These are phyloP conservation scores for Colletotrichum sojae DNA, from an alignment of 2,329 filamentous ascomycete genomes.

Conservation along the genomic window DNA sequence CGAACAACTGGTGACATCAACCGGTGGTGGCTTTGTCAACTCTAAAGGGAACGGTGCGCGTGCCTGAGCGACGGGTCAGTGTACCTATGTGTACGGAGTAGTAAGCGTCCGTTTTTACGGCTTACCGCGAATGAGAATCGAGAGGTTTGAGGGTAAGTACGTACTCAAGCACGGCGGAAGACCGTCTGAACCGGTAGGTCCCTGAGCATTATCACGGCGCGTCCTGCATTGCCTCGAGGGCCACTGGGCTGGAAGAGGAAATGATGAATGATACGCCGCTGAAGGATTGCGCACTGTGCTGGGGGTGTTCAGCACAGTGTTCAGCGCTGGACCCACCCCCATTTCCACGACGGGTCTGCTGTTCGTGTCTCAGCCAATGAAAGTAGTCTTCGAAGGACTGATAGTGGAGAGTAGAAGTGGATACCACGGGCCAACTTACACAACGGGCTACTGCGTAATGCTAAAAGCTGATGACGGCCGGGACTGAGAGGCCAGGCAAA, in stretches of 20 bases:
- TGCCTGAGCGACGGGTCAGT: neutral
- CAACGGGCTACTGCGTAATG: constrained; percentile 13
- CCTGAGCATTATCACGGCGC: too few species aligned
- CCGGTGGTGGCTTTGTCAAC: constrained; percentile 21
- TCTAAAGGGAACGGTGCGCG: constrained; percentile 15
- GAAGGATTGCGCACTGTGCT: constrained; percentile 30
- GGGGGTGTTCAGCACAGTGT: constrained; percentile 23
- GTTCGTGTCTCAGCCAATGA: constrained; percentile 14
- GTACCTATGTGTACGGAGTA: neutral
- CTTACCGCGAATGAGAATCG: too few species aligned
- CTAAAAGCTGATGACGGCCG: neutral
- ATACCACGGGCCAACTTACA: constrained; percentile 9
- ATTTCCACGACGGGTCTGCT: neutral
- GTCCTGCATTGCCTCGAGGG: constrained; percentile 2
- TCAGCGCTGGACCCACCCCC: constrained; percentile 11
- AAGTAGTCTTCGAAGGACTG: neutral
- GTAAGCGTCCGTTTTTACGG: neutral
- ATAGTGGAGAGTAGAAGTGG: constrained; percentile 1
- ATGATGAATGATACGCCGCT: constrained; percentile 13
- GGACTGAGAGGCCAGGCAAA: neutral
- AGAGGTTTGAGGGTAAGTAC: too few species aligned
- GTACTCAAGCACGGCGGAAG: too few species aligned
- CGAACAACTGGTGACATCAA: constrained; percentile 13
- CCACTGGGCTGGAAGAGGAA: constrained; percentile 32
- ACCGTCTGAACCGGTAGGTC: too few species aligned